Evolutionary conservation across 129 eudicot genomes (phyloP).

Genomic region (Arctium lappa): DNA sequence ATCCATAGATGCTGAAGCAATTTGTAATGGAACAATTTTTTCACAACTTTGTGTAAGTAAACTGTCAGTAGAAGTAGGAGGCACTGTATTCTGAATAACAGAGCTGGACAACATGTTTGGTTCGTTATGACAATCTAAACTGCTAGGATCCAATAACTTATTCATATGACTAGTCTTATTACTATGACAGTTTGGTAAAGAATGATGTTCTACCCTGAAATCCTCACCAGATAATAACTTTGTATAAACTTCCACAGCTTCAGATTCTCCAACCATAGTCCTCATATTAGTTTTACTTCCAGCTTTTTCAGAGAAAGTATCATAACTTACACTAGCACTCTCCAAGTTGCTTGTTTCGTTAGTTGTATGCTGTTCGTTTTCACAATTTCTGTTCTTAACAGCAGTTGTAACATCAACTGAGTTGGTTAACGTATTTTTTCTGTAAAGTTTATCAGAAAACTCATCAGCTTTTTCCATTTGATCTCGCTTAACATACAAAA

Average conservation of each 20-base stretch:
- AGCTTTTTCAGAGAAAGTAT: slow-evolving; percentile 45
- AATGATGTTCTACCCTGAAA: background rate
- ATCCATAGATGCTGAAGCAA: slow-evolving; percentile 12
- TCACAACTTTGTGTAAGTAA: slow-evolving; percentile 4
- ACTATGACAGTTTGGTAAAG: background rate
- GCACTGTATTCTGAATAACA: background rate
- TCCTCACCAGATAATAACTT: background rate
- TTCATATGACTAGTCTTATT: slow-evolving; percentile 14
- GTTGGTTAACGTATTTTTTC: slow-evolving; percentile 21
- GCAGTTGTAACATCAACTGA: slow-evolving; percentile 19
- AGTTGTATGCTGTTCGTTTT: slow-evolving; percentile 35
- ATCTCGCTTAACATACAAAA: slow-evolving; percentile 38
- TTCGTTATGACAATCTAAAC: slow-evolving; percentile 44
- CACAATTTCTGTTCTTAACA: slow-evolving; percentile 17
- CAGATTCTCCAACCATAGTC: slow-evolving; percentile 27
- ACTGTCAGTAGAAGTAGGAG: slow-evolving; percentile 4
- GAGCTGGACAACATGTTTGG: slow-evolving; percentile 16
- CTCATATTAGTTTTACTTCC: slow-evolving; percentile 35
- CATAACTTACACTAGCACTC: slow-evolving; percentile 35
- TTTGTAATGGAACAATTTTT: background rate
- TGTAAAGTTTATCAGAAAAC: slow-evolving; percentile 33
- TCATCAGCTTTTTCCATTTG: slow-evolving; percentile 53
- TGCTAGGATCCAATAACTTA: slow-evolving; percentile 26
- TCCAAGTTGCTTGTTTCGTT: slow-evolving; percentile 43
- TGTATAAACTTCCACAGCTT: slow-evolving; percentile 19